Evolutionary conservation across 805 yeast species (phyloP), one percentile per base, ranked within the genome.

Genomic region (Starmerella geochares): DNA sequence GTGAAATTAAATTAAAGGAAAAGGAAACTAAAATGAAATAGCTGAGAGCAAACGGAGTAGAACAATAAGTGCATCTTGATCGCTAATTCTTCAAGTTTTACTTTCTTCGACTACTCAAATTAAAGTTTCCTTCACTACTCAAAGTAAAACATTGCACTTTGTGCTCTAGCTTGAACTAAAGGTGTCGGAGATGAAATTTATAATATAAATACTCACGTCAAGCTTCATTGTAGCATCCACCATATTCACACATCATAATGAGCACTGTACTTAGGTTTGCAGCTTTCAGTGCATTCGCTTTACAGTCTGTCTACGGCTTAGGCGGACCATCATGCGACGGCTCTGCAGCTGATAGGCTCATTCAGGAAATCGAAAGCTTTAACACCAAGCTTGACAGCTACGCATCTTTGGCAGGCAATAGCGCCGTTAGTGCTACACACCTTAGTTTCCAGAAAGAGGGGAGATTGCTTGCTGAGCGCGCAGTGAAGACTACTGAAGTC

Each of bases 351-450:
- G 43, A 46, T 10, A 27, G 8, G 35, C 20, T 47, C 1, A 19
- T 39, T n/a, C 20, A 33, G 20, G 25, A 38, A 13, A 27, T 47
- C 25, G 17, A 47, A 2, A 1, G 7, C 10, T 40, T 40, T 32
- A 47, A 47, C 25, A 13, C 31, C 21, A 21, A 24, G 11, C 40
- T 47, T 17, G 35, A 21, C 10, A 31, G 19, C 14, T 47, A 39
- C 27, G 41, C 46, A 9, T 40, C 40, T 3, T 16, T 40, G 14
- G 46, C 19, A 11, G 19, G 16, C 24, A 42, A 19, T 13, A 14
- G 24, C 20, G 39, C 41, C 11, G 37, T 17, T n/a, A 33, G 21
- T 16, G 16, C 37, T 2, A 11, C 37, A 16, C 37, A 11, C 13
- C 21, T 33, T 14, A 28, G 24, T 20, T 35, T 37, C 28, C 17